Percentiles rank a stretch among this genome's conserved stretches.
phyloP scores from a whole-genome alignment of 495 filamentous ascomycete genomes.

The Cairneyella variabilis region DNA sequence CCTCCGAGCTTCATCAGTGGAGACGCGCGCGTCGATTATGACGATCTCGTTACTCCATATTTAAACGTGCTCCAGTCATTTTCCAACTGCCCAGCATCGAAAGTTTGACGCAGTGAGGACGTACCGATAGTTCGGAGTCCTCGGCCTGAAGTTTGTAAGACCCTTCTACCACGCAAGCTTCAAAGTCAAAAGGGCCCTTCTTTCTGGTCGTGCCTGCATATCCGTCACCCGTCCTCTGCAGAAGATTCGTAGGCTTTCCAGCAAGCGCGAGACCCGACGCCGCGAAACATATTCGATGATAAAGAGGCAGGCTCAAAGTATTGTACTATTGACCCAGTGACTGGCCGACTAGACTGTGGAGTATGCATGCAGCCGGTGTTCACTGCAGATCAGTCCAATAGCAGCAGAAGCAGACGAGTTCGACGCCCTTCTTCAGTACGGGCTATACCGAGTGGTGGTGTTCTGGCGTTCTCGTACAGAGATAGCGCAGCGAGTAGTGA shows the following conservation, averaged over 20 bases:
- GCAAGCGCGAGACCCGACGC: not conserved
- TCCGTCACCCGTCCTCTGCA: slow-evolving; percentile 12
- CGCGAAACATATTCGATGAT: not conserved
- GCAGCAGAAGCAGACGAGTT: too few species aligned
- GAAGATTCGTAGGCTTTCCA: not conserved
- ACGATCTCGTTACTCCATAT: slow-evolving; percentile 3
- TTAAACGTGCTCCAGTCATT: slow-evolving; percentile 9
- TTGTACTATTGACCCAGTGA: slow-evolving; percentile 8
- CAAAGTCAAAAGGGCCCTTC: not conserved
- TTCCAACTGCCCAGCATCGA: not conserved
- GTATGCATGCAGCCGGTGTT: not conserved
- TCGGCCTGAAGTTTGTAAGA: too few species aligned
- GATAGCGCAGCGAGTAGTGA: slow-evolving; percentile 7
- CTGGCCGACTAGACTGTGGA: not conserved
- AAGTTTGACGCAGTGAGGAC: not conserved
- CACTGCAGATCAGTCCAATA: too few species aligned
- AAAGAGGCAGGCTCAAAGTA: not conserved
- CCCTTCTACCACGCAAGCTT: too few species aligned
- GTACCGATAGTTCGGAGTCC: too few species aligned
- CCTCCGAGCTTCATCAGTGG: not conserved
- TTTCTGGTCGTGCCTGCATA: slow-evolving; percentile 20
- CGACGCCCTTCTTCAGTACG: slow-evolving; percentile 1
- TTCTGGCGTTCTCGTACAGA: not conserved
- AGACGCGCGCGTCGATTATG: slow-evolving; percentile 12
- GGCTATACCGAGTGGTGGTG: slow-evolving; percentile 6